These are phyloP conservation scores for Aspergillus cristatus DNA, from an alignment of 495 filamentous ascomycete species.

Conservation along the genomic window DNA sequence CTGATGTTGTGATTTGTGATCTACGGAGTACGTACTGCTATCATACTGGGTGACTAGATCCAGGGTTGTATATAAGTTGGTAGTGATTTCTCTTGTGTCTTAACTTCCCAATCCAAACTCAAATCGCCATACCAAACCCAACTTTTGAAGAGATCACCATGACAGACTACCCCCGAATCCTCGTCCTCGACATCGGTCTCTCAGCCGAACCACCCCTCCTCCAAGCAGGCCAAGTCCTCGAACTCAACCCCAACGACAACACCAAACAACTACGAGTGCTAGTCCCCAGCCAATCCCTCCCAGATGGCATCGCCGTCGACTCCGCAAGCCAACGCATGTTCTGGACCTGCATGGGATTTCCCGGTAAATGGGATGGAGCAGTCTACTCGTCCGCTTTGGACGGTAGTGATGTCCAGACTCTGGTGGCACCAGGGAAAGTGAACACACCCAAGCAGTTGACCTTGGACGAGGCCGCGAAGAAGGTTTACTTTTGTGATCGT, in stretches of 20 bases:
- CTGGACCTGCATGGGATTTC: constrained; percentile 37
- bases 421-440: constrained; percentile 17
- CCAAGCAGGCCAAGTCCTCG: constrained; percentile 2
- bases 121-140: too few species aligned
- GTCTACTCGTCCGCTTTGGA: constrained; percentile 28
- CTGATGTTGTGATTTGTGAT: too few species aligned
- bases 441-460: constrained; percentile 38
- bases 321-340: constrained; percentile 20
- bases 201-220: background rate
- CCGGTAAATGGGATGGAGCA: constrained; percentile 21
- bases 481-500: constrained; percentile 38
- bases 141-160: too few species aligned
- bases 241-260: background rate
- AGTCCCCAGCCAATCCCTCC: constrained; percentile 12
- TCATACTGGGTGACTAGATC: too few species aligned
- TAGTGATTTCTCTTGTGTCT: too few species aligned
- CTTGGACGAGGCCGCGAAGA: constrained; percentile 13
- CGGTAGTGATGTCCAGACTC: constrained; percentile 20
- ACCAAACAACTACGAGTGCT: constrained; percentile 2
- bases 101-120: too few species aligned
- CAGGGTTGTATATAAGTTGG: too few species aligned
- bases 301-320: constrained; percentile 28
- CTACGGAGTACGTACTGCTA: too few species aligned
- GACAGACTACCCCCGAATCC: background rate
- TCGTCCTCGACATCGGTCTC: constrained; percentile 1